Conservation (phyloP, 768 basidiomycete genomes). For the Termitomyces sp. region DNA sequence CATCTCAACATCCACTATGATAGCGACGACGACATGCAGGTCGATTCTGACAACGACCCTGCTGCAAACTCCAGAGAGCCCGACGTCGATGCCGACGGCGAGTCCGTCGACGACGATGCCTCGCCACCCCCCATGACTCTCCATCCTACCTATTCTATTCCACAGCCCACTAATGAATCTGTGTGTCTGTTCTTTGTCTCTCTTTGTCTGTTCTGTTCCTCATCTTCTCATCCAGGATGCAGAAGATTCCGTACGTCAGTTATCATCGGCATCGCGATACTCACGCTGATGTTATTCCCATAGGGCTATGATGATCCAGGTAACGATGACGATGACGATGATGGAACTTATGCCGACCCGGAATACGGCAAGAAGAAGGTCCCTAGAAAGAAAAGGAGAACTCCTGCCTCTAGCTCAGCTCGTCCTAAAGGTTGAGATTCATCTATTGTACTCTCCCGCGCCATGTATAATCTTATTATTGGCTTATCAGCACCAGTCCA, state of each 20-base stretch:
- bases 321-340: constrained; percentile 64
- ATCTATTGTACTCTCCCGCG: constrained; percentile 6
- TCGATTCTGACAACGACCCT: constrained; percentile 56
- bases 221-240: constrained; percentile 29
- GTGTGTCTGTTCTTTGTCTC: constrained; percentile 24
- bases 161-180: constrained; percentile 27
- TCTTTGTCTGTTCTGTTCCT: constrained; percentile 9
- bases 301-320: constrained; percentile 51
- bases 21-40: constrained; percentile 62
- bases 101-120: constrained; percentile 52
- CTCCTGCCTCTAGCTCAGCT: constrained; percentile 34
- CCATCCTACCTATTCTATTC: constrained; percentile 28
- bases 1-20: constrained; percentile 55
- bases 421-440: constrained; percentile 55
- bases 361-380: constrained; percentile 69
- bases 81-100: constrained; percentile 60
- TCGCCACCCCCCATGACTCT: constrained; percentile 28
- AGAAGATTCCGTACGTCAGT: constrained; percentile 54
- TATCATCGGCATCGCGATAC: constrained; percentile 1
- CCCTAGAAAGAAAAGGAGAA: constrained; percentile 62
- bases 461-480: constrained; percentile 12
- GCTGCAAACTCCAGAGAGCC: constrained; percentile 36
- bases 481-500: constrained; percentile 38
- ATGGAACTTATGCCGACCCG: constrained; percentile 75
- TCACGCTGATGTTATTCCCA: constrained; percentile 14